Percentiles rank a stretch among this genome's conserved stretches.
Conservation (phyloP, 352 stramenopile species). For the Phytophthora pistaciae region DNA sequence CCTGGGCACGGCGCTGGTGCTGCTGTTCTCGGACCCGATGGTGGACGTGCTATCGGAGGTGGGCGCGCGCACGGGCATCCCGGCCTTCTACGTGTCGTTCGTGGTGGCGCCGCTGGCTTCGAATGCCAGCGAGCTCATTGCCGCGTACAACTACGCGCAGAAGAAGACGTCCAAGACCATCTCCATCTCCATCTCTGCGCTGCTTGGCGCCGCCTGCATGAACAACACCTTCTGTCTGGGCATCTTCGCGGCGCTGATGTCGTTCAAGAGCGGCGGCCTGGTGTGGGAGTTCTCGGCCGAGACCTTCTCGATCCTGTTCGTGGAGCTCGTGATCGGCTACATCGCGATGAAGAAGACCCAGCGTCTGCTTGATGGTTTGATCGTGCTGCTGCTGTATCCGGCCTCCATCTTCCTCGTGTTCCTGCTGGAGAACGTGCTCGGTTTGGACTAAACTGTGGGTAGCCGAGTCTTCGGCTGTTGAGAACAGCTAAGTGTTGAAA, state of each 20-base stretch:
- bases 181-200: slow-evolving; percentile 94
- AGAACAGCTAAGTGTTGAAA: slow-evolving; percentile 8
- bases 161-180: slow-evolving; percentile 99
- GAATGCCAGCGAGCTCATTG: slow-evolving; percentile 99
- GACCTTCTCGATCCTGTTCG: slow-evolving; percentile 96
- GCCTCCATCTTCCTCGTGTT: slow-evolving; percentile 94
- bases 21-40: slow-evolving; percentile 98
- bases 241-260: slow-evolving; percentile 98
- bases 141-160: slow-evolving; percentile 97
- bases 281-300: slow-evolving; percentile 99
- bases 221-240: slow-evolving; percentile 99
- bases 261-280: slow-evolving; percentile 90
- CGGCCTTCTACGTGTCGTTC: slow-evolving; percentile 99
- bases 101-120: slow-evolving; percentile 97
- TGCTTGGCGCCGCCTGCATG: slow-evolving; percentile 97
- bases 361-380: slow-evolving; percentile 80
- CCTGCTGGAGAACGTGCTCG: slow-evolving; percentile 92
- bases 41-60: slow-evolving; percentile 97
- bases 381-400: slow-evolving; percentile 94
- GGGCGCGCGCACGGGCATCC: slow-evolving; percentile 89
- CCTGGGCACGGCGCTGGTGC: slow-evolving; percentile 94
- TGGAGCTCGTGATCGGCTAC: slow-evolving; percentile 92
- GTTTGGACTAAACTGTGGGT: slow-evolving; percentile 84
- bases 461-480: slow-evolving; percentile 11
- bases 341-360: slow-evolving; percentile 90